Conservation (phyloP, 2,329 filamentous ascomycete genomes). For the Colletotrichum lindemuthianum region DNA sequence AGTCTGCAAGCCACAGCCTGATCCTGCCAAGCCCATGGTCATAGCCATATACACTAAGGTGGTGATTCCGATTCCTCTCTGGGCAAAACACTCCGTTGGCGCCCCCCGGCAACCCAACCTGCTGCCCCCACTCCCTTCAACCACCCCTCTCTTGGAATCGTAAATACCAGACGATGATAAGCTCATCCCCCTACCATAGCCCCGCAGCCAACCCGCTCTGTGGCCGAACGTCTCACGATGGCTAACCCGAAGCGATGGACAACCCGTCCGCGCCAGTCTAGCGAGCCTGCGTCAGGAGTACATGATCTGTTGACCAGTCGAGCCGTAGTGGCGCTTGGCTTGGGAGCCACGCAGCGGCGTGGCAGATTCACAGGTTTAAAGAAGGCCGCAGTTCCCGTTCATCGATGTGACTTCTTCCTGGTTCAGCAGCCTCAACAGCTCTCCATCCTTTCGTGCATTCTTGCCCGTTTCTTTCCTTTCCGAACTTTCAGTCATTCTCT, state of each 20-base stretch:
- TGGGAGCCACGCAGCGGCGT: background rate
- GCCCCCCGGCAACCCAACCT: slow-evolving; percentile 13
- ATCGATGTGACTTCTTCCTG: slow-evolving; percentile 1
- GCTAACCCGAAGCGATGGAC: slow-evolving; percentile 25
- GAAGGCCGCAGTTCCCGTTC: slow-evolving; percentile 26
- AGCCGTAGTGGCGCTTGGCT: slow-evolving; percentile 2
- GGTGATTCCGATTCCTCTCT: background rate
- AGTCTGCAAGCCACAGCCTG: background rate
- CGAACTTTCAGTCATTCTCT: slow-evolving; percentile 33
- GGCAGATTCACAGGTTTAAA: slow-evolving; percentile 21
- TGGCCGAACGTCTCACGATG: slow-evolving; percentile 31
- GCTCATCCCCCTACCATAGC: slow-evolving; percentile 31
- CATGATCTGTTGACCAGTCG: slow-evolving; percentile 4
- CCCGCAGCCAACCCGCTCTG: slow-evolving; percentile 26
- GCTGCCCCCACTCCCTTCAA: slow-evolving; percentile 21
- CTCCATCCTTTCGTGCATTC: slow-evolving; percentile 27
- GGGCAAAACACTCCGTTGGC: slow-evolving; percentile 24
- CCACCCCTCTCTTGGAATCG: slow-evolving; percentile 28
- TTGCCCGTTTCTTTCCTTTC: slow-evolving; percentile 26
- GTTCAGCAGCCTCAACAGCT: slow-evolving; percentile 27
- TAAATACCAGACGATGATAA: slow-evolving; percentile 35
- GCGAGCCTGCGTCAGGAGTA: slow-evolving; percentile 20
- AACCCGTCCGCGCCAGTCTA: slow-evolving; percentile 18
- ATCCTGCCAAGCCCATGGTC: slow-evolving; percentile 1
- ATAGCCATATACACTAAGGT: background rate